Base-by-base conservation (phyloP, 306 rosid species). In the Dryas alaskensis region DNA sequence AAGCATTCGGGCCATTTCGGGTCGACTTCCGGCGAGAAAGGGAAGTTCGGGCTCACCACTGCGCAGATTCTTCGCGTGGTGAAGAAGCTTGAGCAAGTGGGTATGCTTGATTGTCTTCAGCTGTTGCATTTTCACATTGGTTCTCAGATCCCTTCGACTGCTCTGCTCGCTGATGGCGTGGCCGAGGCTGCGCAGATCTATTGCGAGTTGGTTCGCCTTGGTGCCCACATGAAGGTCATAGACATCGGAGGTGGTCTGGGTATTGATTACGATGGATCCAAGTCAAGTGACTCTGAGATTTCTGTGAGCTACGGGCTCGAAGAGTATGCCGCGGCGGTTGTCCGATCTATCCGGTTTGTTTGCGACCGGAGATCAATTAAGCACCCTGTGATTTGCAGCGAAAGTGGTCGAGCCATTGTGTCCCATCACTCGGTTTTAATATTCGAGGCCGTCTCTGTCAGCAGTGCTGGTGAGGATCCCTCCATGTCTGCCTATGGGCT, bases 161-260 rank as follows among this genome's bases (percentile, higher is more conserved):
- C 86, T 47, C 76, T 88, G 82, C 88, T 93, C 4, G 73, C 91
- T 0, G 97, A 89, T 42, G 90, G 96, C 0, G 93, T 93, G 0
- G 77, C 86, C 10, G 98, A 91, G 78, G 98, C 98, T 3, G 88
- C 97, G 16, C 98, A 93, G 88, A 84, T 93, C 67, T 93, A 87
- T n/a, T 91, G 97, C 43, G 98, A 93, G 50, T 74, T 93, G 78
- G 89, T 86, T 67, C 96, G 94, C 7, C 86, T 93, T 4, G 98
- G 98, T 5, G 97, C 97, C 5, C 60, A 83, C 7, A 91, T 93
- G 98, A 78, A 75, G 39, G 91, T 93, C 16, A 65, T 93, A 0
- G 98, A 93, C 70, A 86, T 91, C 63, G 97, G 98, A 73, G 98
- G 97, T 43, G 98, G 98, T 39, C 64, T 93, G 58, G 97, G 98